These are phyloP conservation scores for Candida easanensis DNA, from an alignment of 805 yeast species.

Conservation along the genomic window DNA sequence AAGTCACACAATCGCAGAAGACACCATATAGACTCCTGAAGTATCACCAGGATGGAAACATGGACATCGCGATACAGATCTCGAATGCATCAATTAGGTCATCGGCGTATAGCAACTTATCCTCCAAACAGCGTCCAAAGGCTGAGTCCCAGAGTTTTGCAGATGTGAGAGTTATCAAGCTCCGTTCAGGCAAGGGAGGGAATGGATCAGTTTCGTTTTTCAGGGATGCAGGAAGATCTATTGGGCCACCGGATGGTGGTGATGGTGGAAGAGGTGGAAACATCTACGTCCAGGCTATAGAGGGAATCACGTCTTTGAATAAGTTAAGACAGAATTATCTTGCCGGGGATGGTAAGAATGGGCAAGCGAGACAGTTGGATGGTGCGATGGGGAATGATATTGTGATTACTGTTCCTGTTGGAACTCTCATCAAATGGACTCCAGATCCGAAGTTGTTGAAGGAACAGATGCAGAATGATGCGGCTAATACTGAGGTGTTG, in stretches of 20 bases:
- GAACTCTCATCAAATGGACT: conserved; percentile 83
- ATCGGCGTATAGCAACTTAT: conserved; percentile 38
- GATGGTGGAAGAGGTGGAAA: conserved; percentile 96
- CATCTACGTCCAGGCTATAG: conserved; percentile 77
- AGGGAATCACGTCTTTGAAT: conserved; percentile 68
- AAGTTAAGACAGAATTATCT: conserved; percentile 61
- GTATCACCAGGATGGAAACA: conserved; percentile 7
- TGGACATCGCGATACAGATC: conserved; percentile 16
- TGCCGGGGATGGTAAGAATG: conserved; percentile 71
- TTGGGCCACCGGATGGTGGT: conserved; percentile 99
- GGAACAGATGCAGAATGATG: conserved; percentile 11
- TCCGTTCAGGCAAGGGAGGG: conserved; percentile 84
- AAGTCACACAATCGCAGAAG: not conserved
- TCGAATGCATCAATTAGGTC: conserved; percentile 17
- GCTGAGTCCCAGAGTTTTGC: conserved; percentile 45
- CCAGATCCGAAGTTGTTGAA: conserved; percentile 59
- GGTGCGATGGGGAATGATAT: conserved; percentile 84
- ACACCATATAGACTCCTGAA: conserved; percentile 7
- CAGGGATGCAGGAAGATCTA: conserved; percentile 78
- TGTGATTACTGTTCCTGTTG: conserved; percentile 84
- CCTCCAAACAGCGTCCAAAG: conserved; percentile 40
- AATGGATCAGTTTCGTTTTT: conserved; percentile 83
- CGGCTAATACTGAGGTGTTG: conserved; percentile 29
- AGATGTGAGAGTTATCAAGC: conserved; percentile 66
- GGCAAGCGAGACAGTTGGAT: conserved; percentile 74